These are phyloP conservation scores for Plasmodium vivax DNA, from an alignment of 169 alveolate genomes.

Conservation along the genomic window DNA sequence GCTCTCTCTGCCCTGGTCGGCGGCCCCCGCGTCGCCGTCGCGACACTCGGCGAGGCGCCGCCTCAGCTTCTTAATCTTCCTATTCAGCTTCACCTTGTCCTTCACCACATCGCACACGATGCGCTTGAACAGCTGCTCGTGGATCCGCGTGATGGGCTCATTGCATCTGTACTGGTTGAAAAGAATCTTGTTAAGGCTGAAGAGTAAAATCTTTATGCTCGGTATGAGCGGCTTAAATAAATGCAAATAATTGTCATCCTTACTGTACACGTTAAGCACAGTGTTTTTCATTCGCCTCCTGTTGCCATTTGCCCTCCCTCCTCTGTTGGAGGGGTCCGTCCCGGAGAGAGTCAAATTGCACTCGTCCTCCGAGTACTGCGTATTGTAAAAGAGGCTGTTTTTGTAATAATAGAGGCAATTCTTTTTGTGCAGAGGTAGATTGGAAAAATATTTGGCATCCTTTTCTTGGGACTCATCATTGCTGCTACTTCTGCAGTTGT, in stretches of 20 bases:
- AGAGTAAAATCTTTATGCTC: slow-evolving; percentile 30
- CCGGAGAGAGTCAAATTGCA: neutral
- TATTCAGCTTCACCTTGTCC: slow-evolving; percentile 29
- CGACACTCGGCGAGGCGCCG: neutral
- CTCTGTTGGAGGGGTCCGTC: neutral
- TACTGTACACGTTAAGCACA: slow-evolving; percentile 21
- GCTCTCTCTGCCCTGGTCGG: neutral
- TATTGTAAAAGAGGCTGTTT: slow-evolving; percentile 31
- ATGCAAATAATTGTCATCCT: slow-evolving; percentile 43
- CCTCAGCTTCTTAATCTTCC: slow-evolving; percentile 48
- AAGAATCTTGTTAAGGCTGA: slow-evolving; percentile 50
- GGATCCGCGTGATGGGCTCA: slow-evolving; percentile 58
- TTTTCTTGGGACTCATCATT: slow-evolving; percentile 6
- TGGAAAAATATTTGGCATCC: slow-evolving; percentile 17
- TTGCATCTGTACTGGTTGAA: slow-evolving; percentile 58
- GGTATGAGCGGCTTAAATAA: slow-evolving; percentile 63
- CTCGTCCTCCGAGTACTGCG: slow-evolving; percentile 8
- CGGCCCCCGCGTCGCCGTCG: neutral
- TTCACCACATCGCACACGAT: slow-evolving; percentile 48
- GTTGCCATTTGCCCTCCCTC: neutral
- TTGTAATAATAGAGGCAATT: slow-evolving; percentile 56
- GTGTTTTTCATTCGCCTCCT: neutral
- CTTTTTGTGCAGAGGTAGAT: slow-evolving; percentile 21
- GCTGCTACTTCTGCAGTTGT: neutral
- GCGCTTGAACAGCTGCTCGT: slow-evolving; percentile 48